A percentile compares a stretch with the other conserved stretches of the same genome.
Conservation (phyloP, 306 rosid species). For the Psophocarpus tetragonolobus region DNA sequence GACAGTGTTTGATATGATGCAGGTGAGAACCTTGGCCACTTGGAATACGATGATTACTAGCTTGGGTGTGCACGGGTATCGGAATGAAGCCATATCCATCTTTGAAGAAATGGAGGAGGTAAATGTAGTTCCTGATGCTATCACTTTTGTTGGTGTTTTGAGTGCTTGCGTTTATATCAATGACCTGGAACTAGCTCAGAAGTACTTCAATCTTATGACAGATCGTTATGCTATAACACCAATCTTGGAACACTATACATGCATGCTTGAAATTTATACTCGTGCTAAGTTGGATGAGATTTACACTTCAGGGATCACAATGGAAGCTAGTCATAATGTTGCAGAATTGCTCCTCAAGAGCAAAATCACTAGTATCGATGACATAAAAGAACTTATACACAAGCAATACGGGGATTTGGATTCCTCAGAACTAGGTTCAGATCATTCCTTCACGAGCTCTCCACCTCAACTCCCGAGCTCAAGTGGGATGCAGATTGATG, state of each 20-base stretch:
- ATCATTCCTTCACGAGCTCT: background rate
- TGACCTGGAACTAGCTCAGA: constrained; percentile 34
- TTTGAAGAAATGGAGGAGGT: constrained; percentile 52
- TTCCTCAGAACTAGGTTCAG: constrained; percentile 22
- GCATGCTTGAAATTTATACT: constrained; percentile 57
- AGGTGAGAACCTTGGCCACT: constrained; percentile 56
- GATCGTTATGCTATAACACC: constrained; percentile 55
- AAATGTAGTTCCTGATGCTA: constrained; percentile 40
- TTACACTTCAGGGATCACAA: background rate
- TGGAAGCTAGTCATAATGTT: constrained; percentile 34
- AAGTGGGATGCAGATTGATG: background rate
- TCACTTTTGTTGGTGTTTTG: constrained; percentile 50
- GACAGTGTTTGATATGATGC: constrained; percentile 52
- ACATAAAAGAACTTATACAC: constrained; percentile 27
- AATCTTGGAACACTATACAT: constrained; percentile 52
- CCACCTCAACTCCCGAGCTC: background rate
- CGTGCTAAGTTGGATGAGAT: constrained; percentile 39
- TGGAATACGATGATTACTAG: constrained; percentile 78
- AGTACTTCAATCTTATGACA: constrained; percentile 52
- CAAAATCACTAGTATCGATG: constrained; percentile 29
- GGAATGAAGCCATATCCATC: constrained; percentile 49
- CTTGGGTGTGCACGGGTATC: constrained; percentile 73
- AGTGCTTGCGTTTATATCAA: constrained; percentile 41
- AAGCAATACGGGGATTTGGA: constrained; percentile 1
- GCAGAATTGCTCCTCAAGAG: constrained; percentile 36